These are phyloP conservation scores for Termitomyces titanicus DNA, from an alignment of 768 basidiomycete species.

Conservation along the genomic window DNA sequence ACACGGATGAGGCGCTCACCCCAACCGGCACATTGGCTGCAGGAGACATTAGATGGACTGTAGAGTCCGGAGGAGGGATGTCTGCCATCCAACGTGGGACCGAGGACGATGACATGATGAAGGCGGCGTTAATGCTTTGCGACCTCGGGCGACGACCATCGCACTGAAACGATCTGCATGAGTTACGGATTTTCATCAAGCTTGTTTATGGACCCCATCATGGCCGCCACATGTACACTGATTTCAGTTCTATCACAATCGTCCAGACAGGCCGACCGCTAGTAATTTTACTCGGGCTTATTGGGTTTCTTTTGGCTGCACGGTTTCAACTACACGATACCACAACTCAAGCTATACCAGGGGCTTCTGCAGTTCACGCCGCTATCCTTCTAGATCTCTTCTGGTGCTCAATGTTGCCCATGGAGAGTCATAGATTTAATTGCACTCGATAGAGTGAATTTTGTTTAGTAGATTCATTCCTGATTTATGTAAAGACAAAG, in stretches of 20 bases:
- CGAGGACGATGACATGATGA: constrained; percentile 67
- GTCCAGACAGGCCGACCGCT: background rate
- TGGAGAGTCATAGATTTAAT: background rate
- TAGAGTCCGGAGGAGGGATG: constrained; percentile 16
- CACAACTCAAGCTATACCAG: background rate
- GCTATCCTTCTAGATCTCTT: background rate
- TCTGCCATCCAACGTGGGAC: constrained; percentile 18
- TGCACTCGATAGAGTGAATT: background rate
- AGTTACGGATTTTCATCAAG: constrained; percentile 15
- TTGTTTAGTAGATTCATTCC: background rate
- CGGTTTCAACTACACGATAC: background rate
- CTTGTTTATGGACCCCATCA: constrained; percentile 13
- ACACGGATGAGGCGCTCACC: constrained; percentile 62
- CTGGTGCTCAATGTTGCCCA: constrained; percentile 10
- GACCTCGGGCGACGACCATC: constrained; percentile 39
- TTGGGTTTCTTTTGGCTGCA: background rate
- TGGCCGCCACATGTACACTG: background rate
- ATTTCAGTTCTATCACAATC: background rate
- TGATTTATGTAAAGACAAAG: background rate
- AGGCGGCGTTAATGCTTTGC: constrained; percentile 64
- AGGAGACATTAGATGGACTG: constrained; percentile 36
- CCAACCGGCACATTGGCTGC: constrained; percentile 51
- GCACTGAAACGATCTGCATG: constrained; percentile 7
- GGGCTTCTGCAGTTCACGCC: background rate
- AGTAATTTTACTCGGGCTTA: background rate